Conservation (phyloP, 2,329 filamentous ascomycete genomes). For the Metarhizium rileyi region DNA sequence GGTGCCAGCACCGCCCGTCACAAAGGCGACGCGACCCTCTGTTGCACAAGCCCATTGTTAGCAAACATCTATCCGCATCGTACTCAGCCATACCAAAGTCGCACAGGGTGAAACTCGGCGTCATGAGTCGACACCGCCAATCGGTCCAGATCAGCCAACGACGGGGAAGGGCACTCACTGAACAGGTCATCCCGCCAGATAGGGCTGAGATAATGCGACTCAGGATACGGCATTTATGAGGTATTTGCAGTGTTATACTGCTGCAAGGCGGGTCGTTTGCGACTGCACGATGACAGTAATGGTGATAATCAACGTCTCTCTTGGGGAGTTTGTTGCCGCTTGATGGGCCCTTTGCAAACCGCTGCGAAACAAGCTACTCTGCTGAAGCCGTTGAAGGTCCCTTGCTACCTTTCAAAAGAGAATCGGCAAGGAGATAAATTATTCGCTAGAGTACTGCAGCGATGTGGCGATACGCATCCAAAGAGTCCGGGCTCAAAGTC, state of each 20-base stretch:
- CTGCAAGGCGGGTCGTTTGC: neutral
- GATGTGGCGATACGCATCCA: neutral
- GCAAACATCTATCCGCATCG: neutral
- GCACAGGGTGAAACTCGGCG: neutral
- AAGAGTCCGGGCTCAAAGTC: neutral
- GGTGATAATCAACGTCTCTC: neutral
- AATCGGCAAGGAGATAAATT: neutral
- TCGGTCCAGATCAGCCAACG: neutral
- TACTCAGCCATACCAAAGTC: neutral
- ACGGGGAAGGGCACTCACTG: slow-evolving; percentile 34
- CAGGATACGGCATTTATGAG: slow-evolving; percentile 64
- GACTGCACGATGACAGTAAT: neutral
- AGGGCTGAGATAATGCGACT: slow-evolving; percentile 67
- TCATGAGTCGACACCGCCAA: neutral
- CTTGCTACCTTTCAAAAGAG: neutral
- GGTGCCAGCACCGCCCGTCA: slow-evolving; percentile 85
- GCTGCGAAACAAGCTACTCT: neutral
- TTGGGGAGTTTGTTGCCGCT: neutral
- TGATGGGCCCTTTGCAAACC: neutral
- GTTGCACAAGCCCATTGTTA: slow-evolving; percentile 4
- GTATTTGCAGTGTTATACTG: neutral
- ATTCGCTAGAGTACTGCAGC: neutral
- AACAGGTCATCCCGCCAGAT: slow-evolving; percentile 87
- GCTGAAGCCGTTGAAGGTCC: neutral
- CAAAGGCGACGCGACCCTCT: slow-evolving; percentile 87